Evolutionary conservation across 2,329 filamentous ascomycete species (phyloP).

Genomic region (Diaporthe vexans): DNA sequence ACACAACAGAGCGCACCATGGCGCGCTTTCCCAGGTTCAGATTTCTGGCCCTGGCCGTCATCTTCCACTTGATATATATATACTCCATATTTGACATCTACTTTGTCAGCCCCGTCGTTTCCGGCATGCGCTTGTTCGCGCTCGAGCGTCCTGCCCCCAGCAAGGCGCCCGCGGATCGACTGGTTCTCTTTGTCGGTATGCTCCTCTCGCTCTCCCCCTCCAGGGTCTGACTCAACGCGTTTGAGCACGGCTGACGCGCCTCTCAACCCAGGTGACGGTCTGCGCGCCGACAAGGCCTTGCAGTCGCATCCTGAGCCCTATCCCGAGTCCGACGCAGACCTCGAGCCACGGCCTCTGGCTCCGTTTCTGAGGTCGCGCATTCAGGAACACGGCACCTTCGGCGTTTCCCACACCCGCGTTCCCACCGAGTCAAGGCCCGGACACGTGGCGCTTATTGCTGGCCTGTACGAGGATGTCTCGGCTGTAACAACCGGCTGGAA

Average conservation of each 20-base stretch:
- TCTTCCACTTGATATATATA: slow-evolving; percentile 95
- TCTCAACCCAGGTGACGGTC: slow-evolving; percentile 77
- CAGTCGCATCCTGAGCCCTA: slow-evolving; percentile 93
- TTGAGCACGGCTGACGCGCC: neutral
- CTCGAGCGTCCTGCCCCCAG: slow-evolving; percentile 71
- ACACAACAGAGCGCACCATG: slow-evolving; percentile 56
- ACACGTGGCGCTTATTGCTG: slow-evolving; percentile 96
- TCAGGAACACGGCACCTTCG: slow-evolving; percentile 92
- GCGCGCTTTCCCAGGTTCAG: slow-evolving; percentile 75
- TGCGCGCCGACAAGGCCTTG: slow-evolving; percentile 98
- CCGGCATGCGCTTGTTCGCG: slow-evolving; percentile 88
- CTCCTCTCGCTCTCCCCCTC: slow-evolving; percentile 20
- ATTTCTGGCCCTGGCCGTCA: slow-evolving; percentile 88
- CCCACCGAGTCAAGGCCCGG: slow-evolving; percentile 97
- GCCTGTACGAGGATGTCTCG: slow-evolving; percentile 97
- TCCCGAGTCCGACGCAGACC: slow-evolving; percentile 73
- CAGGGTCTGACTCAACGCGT: neutral
- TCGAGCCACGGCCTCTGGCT: slow-evolving; percentile 84
- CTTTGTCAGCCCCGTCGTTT: slow-evolving; percentile 97
- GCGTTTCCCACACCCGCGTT: slow-evolving; percentile 95
- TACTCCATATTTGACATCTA: slow-evolving; percentile 99
- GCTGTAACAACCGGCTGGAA: slow-evolving; percentile 99
- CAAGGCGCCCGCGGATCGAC: slow-evolving; percentile 86
- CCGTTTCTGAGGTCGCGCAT: slow-evolving; percentile 93
- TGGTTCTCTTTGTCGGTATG: slow-evolving; percentile 93